Conservation (phyloP, 2,329 filamentous ascomycete species). For the Neophaeococcomyces aloes region DNA sequence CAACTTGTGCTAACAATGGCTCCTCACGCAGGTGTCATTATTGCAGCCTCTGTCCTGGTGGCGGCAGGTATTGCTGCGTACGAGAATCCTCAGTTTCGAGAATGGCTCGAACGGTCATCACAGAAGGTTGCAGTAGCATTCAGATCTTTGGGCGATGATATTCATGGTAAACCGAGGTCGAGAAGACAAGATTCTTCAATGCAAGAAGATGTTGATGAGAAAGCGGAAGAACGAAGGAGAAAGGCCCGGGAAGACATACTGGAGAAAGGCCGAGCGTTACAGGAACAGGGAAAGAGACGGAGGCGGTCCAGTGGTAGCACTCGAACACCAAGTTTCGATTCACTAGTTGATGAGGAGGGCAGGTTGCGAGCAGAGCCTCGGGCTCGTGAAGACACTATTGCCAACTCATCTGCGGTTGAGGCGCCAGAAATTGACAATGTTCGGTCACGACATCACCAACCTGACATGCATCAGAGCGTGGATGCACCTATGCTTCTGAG, state of each 20-base stretch:
- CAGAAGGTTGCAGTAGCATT: slow-evolving; percentile 51
- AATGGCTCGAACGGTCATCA: slow-evolving; percentile 52
- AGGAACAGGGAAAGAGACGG: slow-evolving; percentile 27
- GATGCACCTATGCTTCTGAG: slow-evolving; percentile 8
- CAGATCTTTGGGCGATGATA: slow-evolving; percentile 50
- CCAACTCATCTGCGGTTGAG: slow-evolving; percentile 9
- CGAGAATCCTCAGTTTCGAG: slow-evolving; percentile 52
- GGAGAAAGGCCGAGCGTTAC: slow-evolving; percentile 32
- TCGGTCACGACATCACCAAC: neutral
- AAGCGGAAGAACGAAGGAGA: slow-evolving; percentile 35
- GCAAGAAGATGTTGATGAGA: slow-evolving; percentile 34
- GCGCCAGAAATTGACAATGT: slow-evolving; percentile 2
- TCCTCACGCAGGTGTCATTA: slow-evolving; percentile 44
- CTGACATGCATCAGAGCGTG: slow-evolving; percentile 7
- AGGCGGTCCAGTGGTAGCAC: slow-evolving; percentile 11
- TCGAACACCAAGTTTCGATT: slow-evolving; percentile 31
- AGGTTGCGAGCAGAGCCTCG: slow-evolving; percentile 15
- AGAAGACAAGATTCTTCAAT: slow-evolving; percentile 36
- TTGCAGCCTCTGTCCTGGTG: slow-evolving; percentile 50
- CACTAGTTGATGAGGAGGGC: slow-evolving; percentile 36
- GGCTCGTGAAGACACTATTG: slow-evolving; percentile 7
- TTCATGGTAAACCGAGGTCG: slow-evolving; percentile 31
- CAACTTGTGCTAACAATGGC: slow-evolving; percentile 17
- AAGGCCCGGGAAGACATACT: slow-evolving; percentile 36
- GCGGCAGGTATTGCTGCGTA: slow-evolving; percentile 54